Conservation (phyloP, 2,329 filamentous ascomycete species). For the Ceratocystis variospora region DNA sequence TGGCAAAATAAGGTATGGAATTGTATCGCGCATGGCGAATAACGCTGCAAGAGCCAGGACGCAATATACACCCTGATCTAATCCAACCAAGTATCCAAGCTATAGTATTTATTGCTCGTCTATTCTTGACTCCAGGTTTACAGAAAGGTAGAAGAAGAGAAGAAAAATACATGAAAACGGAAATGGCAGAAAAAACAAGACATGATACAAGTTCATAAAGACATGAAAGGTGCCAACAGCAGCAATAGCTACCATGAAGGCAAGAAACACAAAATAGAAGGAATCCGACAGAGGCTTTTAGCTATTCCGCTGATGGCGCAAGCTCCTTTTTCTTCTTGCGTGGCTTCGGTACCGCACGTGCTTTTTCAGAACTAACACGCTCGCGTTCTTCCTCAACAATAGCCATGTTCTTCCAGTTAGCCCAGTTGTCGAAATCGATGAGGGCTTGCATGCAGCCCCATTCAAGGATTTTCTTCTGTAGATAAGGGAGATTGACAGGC, state of each 20-base stretch:
- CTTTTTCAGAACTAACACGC: conserved; percentile 22
- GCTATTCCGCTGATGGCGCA: background rate
- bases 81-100: too few relatives aligned
- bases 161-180: background rate
- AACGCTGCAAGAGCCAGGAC: too few relatives aligned
- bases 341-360: conserved; percentile 32
- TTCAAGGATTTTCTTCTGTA: conserved; percentile 95
- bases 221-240: background rate
- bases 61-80: too few relatives aligned
- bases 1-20: too few relatives aligned
- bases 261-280: too few relatives aligned
- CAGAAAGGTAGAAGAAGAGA: too few relatives aligned
- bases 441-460: conserved; percentile 99
- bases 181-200: background rate
- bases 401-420: conserved; percentile 83
- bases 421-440: conserved; percentile 97
- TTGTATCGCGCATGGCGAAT: too few relatives aligned
- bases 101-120: too few relatives aligned
- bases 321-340: conserved; percentile 34
- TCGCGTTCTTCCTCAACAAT: conserved; percentile 26
- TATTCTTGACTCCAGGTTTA: too few relatives aligned
- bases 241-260: background rate
- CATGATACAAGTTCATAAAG: background rate
- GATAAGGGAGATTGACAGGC: conserved; percentile 96
- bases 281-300: too few relatives aligned